These are phyloP conservation scores for Xylariaceae sp. DNA, from an alignment of 2,329 filamentous ascomycete species.

Conservation along the genomic window DNA sequence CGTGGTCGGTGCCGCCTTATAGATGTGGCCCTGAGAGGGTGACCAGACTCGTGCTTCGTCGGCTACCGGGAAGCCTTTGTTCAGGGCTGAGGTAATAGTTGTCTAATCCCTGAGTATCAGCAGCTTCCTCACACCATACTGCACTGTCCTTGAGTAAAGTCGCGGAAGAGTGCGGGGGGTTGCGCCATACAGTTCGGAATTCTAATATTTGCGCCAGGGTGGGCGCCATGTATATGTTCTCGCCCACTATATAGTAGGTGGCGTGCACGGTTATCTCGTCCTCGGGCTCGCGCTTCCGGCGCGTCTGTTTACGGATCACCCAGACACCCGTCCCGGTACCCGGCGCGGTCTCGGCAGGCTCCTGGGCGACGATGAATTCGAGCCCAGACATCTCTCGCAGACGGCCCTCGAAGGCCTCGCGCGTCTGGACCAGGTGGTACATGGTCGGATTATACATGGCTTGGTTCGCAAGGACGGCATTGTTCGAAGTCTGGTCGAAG, in stretches of 20 bases:
- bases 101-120: constrained; percentile 34
- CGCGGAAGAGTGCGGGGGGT: constrained; percentile 8
- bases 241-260: constrained; percentile 59
- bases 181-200: constrained; percentile 51
- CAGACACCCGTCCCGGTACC: constrained; percentile 60
- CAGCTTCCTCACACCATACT: background rate
- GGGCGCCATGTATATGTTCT: constrained; percentile 63
- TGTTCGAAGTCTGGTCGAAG: constrained; percentile 63
- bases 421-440: constrained; percentile 51
- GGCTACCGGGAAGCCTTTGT: constrained; percentile 46
- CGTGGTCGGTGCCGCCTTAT: constrained; percentile 35
- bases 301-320: constrained; percentile 64
- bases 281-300: constrained; percentile 51
- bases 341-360: constrained; percentile 57
- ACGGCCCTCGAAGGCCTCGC: constrained; percentile 58
- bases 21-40: constrained; percentile 48
- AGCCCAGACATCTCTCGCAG: constrained; percentile 60
- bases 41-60: constrained; percentile 50
- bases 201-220: constrained; percentile 54
- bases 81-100: constrained; percentile 50
- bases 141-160: background rate
- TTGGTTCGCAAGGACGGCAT: constrained; percentile 57
- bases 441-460: constrained; percentile 57
- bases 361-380: constrained; percentile 61
- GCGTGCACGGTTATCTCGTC: constrained; percentile 56